Conservation (phyloP, 2,329 filamentous ascomycete genomes). For the Dryadomyces quercus-mongolicae region DNA sequence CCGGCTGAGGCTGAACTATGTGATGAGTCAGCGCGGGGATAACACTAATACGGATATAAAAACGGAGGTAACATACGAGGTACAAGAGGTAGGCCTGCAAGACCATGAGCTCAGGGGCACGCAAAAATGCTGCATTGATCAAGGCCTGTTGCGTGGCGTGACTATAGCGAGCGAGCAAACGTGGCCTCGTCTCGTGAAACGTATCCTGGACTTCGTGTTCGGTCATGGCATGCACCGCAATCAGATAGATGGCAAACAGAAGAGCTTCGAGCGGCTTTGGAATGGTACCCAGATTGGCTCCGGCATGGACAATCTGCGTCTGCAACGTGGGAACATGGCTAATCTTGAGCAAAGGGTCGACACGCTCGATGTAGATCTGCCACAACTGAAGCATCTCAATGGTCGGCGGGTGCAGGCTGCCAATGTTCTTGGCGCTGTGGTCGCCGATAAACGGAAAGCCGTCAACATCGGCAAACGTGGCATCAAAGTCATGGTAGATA, state of each 20-base stretch:
- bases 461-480: neutral
- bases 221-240: conserved; percentile 28
- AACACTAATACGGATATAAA: neutral
- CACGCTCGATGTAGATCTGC: conserved; percentile 46
- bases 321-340: conserved; percentile 45
- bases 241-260: conserved; percentile 41
- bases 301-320: conserved; percentile 35
- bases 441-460: neutral
- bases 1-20: neutral
- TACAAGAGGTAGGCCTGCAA: neutral
- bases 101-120: neutral
- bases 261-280: conserved; percentile 35
- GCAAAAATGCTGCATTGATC: neutral
- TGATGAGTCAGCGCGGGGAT: neutral
- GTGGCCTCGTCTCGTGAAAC: conserved; percentile 27
- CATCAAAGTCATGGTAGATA: neutral
- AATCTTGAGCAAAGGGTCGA: conserved; percentile 47
- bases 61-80: neutral
- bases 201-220: conserved; percentile 28
- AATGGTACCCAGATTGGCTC: conserved; percentile 26
- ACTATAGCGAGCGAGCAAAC: conserved; percentile 30
- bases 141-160: conserved; percentile 18
- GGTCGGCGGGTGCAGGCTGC: conserved; percentile 28
- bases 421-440: neutral
- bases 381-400: conserved; percentile 37